Base-by-base conservation (phyloP, 345 rosid species). In the Brassica rapa region DNA sequence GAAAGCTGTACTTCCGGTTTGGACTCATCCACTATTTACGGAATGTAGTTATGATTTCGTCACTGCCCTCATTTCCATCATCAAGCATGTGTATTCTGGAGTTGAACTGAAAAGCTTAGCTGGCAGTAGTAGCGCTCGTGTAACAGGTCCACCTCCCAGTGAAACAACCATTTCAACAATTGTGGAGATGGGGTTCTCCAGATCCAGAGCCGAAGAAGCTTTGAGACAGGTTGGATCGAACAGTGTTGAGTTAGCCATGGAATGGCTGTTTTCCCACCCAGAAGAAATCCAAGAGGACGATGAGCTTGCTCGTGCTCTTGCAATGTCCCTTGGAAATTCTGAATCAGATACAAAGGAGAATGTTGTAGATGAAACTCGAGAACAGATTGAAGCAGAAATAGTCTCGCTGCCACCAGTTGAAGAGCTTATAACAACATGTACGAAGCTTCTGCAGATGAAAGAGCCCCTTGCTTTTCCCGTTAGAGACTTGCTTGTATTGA, bases 271-370 rank as follows among this genome's bases (percentile, higher is more conserved):
- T 82, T 86, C 98, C 75, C 97, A 92, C 85, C 91, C 90, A 4
- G 98, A 92, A 84, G 98, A 94, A 85, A 60, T 79, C 80, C 94
- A 77, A 81, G 98, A 94, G 83, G 98, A 94, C 74, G 98, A 94
- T 87, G 97, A 94, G 79, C 95, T 94, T 86, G 93, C 97, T 55
- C 97, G 97, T 39, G 98, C 98, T 65, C 95, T 94, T 84, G 97
- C 98, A 51, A 91, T 94, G 88, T 94, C 98, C 16, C 82, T 92
- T 74, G 97, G 98, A 37, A 94, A 86, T 73, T 86, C 98, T 77
- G 98, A 94, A 81, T 77, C 92, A 65, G 93, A 91, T 60, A 43
- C 84, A n/a, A 92, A 89, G 81, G 90, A 87, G 73, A 89, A 89
- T 85, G 84, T 71, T 81, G 70, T 70, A 19, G 86, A 79, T 85